phyloP scores from a whole-genome alignment of 441 rosid species.

The Metrosideros polymorpha region DNA sequence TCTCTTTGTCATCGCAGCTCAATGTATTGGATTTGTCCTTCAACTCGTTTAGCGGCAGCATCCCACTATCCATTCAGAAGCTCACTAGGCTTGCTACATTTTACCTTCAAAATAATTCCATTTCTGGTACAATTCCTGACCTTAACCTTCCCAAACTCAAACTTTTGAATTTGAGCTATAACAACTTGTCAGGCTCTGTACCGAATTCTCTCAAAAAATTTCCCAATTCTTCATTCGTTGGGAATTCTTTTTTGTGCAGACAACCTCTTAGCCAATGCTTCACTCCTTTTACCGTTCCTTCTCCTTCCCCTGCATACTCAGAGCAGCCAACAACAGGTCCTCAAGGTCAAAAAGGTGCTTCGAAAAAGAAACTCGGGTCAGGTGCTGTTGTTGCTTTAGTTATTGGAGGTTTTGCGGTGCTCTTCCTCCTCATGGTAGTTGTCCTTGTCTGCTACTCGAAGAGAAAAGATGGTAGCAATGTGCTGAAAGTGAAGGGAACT shows the following conservation, averaged over 20 bases:
- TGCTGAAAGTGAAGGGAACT: constrained; percentile 35
- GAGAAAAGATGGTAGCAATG: constrained; percentile 36
- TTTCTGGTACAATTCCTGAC: constrained; percentile 48
- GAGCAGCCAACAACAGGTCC: constrained; percentile 32
- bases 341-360: constrained; percentile 10
- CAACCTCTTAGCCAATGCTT: constrained; percentile 56
- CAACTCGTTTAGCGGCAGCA: constrained; percentile 44
- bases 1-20: constrained; percentile 29
- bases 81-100: constrained; percentile 31
- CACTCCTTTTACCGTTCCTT: constrained; percentile 21
- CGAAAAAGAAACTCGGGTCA: constrained; percentile 28
- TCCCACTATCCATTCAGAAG: constrained; percentile 33
- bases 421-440: constrained; percentile 25
- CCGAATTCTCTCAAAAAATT: constrained; percentile 41
- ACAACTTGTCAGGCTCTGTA: constrained; percentile 51
- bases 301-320: constrained; percentile 28
- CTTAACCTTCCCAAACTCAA: constrained; percentile 26
- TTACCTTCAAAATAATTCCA: constrained; percentile 44
- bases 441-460: constrained; percentile 38
- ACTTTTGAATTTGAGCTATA: constrained; percentile 54
- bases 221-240: constrained; percentile 50
- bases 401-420: constrained; percentile 38
- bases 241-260: constrained; percentile 65
- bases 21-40: constrained; percentile 51
- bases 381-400: constrained; percentile 44